Evolutionary conservation across 257 asterid genomes (phyloP).

Genomic region (Echites panduratus): DNA sequence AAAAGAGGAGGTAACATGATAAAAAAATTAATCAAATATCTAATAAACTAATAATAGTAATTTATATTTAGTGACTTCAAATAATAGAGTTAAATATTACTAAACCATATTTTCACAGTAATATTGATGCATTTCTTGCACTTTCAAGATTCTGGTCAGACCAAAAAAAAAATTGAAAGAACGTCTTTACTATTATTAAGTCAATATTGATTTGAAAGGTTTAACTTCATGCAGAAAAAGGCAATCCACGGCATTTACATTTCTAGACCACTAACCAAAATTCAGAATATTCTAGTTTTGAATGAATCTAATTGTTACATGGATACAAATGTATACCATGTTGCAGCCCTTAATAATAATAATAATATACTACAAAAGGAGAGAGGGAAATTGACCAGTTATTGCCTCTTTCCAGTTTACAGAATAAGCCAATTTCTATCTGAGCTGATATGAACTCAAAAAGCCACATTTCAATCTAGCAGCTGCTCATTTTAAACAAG

Average conservation of each 20-base stretch:
- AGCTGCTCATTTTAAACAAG: neutral
- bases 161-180: neutral
- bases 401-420: neutral
- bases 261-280: neutral
- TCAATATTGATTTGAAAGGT: neutral
- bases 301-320: neutral
- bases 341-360: neutral
- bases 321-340: neutral
- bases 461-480: neutral
- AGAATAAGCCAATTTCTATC: neutral
- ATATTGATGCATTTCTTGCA: neutral
- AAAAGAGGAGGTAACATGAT: too few relatives aligned
- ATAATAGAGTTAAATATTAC: too few relatives aligned
- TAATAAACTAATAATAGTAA: too few relatives aligned
- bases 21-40: too few relatives aligned
- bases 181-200: neutral
- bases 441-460: slow-evolving; percentile 1
- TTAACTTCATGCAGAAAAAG: neutral
- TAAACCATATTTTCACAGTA: neutral
- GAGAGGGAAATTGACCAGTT: neutral
- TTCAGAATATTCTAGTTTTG: neutral
- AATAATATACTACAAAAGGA: neutral
- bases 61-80: too few relatives aligned
- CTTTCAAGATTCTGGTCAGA: neutral
- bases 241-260: neutral